Evolutionary conservation across 192 early-diverging fungal genomes (phyloP).

Genomic region (Gaertneriomyces sp.): DNA sequence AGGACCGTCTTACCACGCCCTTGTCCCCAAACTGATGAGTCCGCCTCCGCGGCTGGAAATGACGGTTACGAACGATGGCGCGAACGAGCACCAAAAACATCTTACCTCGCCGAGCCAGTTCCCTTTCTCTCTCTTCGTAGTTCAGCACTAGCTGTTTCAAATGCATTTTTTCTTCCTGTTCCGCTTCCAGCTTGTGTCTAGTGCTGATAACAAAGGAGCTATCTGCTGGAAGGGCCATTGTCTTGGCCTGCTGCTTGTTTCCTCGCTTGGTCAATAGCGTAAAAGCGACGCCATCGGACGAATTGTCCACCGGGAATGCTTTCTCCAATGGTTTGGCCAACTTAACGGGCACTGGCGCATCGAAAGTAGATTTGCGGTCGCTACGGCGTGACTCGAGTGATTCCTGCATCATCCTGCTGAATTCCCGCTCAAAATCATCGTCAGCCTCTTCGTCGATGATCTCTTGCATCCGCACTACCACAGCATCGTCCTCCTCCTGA

Average conservation of each 20-base stretch:
- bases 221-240: constrained; percentile 74
- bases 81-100: not conserved
- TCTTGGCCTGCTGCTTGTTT: constrained; percentile 75
- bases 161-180: constrained; percentile 81
- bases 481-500: constrained; percentile 66
- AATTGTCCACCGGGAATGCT: not conserved
- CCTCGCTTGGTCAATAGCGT: constrained; percentile 80
- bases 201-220: constrained; percentile 80
- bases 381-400: constrained; percentile 78
- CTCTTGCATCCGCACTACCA: constrained; percentile 58
- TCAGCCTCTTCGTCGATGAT: constrained; percentile 69
- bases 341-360: constrained; percentile 82
- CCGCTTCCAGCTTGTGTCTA: constrained; percentile 78
- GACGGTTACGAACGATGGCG: not conserved
- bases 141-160: constrained; percentile 89
- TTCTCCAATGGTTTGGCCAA: constrained; percentile 2
- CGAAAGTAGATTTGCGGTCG: constrained; percentile 77
- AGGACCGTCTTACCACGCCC: too few relatives aligned
- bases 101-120: constrained; percentile 15
- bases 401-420: constrained; percentile 87
- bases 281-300: constrained; percentile 58
- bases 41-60: not conserved
- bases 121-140: constrained; percentile 76
- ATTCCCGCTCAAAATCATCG: constrained; percentile 85
- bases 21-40: not conserved